Conservation (phyloP, 2,329 filamentous ascomycete species). For the Arthrobotrys iridis region DNA sequence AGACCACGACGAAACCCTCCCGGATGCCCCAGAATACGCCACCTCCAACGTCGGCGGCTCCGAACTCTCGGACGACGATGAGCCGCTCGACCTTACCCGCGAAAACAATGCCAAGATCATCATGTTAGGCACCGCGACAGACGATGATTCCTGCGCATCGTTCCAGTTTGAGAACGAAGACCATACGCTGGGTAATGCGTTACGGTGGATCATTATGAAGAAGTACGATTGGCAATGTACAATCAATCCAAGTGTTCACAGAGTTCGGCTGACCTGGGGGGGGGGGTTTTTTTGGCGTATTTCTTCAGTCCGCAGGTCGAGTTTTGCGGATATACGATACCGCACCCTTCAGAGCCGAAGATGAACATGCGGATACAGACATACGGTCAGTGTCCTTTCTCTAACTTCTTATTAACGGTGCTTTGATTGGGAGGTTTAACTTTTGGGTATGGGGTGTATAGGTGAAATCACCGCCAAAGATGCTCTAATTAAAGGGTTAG, state of each 20-base stretch:
- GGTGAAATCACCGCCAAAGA: slow-evolving; percentile 83
- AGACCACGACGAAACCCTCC: slow-evolving; percentile 50
- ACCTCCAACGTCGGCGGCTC: slow-evolving; percentile 29
- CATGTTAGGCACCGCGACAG: slow-evolving; percentile 73
- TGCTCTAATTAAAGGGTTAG: slow-evolving; percentile 87
- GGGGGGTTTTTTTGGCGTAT: neutral
- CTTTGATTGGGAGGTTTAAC: neutral
- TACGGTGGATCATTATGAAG: slow-evolving; percentile 97
- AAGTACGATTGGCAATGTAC: slow-evolving; percentile 72
- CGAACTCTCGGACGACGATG: slow-evolving; percentile 43
- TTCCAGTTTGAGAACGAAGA: slow-evolving; percentile 95
- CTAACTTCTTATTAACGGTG: neutral
- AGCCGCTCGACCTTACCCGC: slow-evolving; percentile 41
- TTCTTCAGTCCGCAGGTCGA: slow-evolving; percentile 83
- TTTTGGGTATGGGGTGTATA: slow-evolving; percentile 21
- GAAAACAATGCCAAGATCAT: slow-evolving; percentile 54
- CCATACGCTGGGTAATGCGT: slow-evolving; percentile 92
- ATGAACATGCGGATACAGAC: slow-evolving; percentile 99
- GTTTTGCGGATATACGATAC: slow-evolving; percentile 97
- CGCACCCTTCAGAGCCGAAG: slow-evolving; percentile 92
- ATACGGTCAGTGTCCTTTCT: slow-evolving; percentile 74
- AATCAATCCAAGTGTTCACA: no score
- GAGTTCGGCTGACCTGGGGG: no score
- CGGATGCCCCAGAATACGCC: slow-evolving; percentile 49
- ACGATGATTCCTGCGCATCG: slow-evolving; percentile 82